These are phyloP conservation scores for Jamesozyma lodderae DNA, from an alignment of 805 yeast species.

Conservation along the genomic window DNA sequence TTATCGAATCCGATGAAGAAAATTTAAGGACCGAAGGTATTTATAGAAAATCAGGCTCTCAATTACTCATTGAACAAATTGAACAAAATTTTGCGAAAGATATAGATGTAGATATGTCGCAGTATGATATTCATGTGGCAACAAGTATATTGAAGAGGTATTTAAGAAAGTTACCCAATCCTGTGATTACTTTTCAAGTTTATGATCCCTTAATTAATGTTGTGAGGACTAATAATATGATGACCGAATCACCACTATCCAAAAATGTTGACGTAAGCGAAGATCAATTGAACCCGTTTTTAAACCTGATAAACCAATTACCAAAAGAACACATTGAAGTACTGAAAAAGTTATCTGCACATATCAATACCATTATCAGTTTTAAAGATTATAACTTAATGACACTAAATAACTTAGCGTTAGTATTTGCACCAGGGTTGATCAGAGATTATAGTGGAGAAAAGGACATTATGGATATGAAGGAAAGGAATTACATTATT, in stretches of 20 bases:
- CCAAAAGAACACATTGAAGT: slow-evolving; percentile 63
- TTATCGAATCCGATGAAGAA: slow-evolving; percentile 45
- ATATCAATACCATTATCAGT: slow-evolving; percentile 50
- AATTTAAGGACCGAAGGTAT: slow-evolving; percentile 68
- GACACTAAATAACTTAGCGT: slow-evolving; percentile 74
- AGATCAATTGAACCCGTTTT: slow-evolving; percentile 8
- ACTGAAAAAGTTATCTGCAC: slow-evolving; percentile 48
- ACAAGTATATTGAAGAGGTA: slow-evolving; percentile 84
- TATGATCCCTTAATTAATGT: slow-evolving; percentile 62
- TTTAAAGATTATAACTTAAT: slow-evolving; percentile 57
- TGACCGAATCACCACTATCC: slow-evolving; percentile 13
- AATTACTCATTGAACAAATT: slow-evolving; percentile 37
- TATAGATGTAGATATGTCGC: slow-evolving; percentile 26
- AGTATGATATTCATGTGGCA: slow-evolving; percentile 75
- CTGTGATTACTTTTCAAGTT: slow-evolving; percentile 62
- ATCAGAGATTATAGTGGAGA: slow-evolving; percentile 74
- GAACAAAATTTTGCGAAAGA: slow-evolving; percentile 16
- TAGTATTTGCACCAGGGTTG: slow-evolving; percentile 92
- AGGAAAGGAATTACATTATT: slow-evolving; percentile 65
- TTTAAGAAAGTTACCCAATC: slow-evolving; percentile 74
- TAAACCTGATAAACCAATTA: slow-evolving; percentile 24
- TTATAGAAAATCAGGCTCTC: slow-evolving; percentile 82
- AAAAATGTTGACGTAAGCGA: slow-evolving; percentile 7
- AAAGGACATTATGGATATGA: slow-evolving; percentile 79
- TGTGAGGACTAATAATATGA: slow-evolving; percentile 29